Percentiles rank a stretch among this genome's conserved stretches.
Conservation (phyloP, 83 land plant species). For the Isoetes engelmannii region DNA sequence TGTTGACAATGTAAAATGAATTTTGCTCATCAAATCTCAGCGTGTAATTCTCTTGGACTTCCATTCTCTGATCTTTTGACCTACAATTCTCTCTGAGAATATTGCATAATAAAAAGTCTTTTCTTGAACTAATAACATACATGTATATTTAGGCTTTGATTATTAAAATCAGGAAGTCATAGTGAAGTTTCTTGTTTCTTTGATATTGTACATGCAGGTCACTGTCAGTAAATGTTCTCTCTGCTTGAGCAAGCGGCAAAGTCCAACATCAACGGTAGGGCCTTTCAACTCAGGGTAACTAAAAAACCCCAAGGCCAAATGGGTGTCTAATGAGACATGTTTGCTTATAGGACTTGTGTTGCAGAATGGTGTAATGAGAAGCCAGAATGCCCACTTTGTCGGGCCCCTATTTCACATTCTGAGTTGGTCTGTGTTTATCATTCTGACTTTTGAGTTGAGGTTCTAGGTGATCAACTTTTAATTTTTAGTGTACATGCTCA, state of each 20-base stretch:
- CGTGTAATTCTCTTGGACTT: no score
- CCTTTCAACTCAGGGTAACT: neutral
- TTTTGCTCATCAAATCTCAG: no score
- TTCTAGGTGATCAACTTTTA: neutral
- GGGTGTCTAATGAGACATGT: neutral
- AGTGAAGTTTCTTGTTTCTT: no score
- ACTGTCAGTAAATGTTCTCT: slow-evolving; percentile 76
- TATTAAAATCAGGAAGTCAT: no score
- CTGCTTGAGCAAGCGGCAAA: slow-evolving; percentile 80
- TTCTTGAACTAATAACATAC: no score
- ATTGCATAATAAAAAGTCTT: no score
- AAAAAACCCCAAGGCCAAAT: neutral
- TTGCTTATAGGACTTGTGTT: slow-evolving; percentile 70
- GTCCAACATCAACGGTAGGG: slow-evolving; percentile 94
- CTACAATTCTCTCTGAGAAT: no score
- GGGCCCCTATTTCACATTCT: slow-evolving; percentile 78
- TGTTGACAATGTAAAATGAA: no score
- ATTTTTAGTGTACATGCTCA: no score
- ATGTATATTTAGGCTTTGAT: no score
- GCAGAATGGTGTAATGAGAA: slow-evolving; percentile 99
- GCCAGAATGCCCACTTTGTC: slow-evolving; percentile 96
- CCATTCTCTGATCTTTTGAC: no score
- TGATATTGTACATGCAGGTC: no score
- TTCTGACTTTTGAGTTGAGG: slow-evolving; percentile 56
- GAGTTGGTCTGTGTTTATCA: slow-evolving; percentile 83